phyloP scores from a whole-genome alignment of 495 filamentous ascomycete genomes.

The Lasiosphaeria hispida region DNA sequence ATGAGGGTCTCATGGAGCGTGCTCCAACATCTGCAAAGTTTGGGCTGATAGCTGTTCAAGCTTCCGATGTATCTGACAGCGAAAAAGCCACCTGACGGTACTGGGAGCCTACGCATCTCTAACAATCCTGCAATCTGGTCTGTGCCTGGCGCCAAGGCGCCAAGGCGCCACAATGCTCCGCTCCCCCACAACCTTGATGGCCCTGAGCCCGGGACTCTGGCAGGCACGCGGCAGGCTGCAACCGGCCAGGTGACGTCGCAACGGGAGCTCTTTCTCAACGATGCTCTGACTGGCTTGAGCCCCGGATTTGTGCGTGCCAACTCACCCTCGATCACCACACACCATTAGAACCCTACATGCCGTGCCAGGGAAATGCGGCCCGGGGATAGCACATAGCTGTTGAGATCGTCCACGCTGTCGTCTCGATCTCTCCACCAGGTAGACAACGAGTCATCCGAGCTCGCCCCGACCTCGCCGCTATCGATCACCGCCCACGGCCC shows the following conservation, averaged over 20 bases:
- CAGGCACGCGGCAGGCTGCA: not conserved
- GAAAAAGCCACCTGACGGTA: not conserved
- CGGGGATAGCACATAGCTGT: too few species aligned
- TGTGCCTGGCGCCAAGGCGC: constrained; percentile 7
- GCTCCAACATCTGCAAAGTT: too few species aligned
- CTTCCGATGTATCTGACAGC: too few species aligned
- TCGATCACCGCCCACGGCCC: not conserved
- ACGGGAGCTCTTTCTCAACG: too few species aligned
- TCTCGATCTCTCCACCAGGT: not conserved
- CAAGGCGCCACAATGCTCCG: not conserved
- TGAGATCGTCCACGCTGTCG: not conserved
- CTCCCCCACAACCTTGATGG: constrained; percentile 2
- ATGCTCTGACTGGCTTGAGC: too few species aligned
- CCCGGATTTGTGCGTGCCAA: too few species aligned
- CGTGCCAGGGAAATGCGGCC: too few species aligned
- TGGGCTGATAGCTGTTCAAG: too few species aligned
- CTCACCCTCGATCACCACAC: too few species aligned
- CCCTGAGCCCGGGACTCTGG: not conserved
- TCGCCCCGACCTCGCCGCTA: not conserved
- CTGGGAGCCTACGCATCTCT: not conserved
- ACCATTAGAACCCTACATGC: too few species aligned
- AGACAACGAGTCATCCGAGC: not conserved
- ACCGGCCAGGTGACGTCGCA: constrained; percentile 1
- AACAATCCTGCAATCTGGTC: not conserved
- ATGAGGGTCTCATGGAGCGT: too few species aligned